Conservation (phyloP, 2,329 filamentous ascomycete genomes). For the Phoma sp. region DNA sequence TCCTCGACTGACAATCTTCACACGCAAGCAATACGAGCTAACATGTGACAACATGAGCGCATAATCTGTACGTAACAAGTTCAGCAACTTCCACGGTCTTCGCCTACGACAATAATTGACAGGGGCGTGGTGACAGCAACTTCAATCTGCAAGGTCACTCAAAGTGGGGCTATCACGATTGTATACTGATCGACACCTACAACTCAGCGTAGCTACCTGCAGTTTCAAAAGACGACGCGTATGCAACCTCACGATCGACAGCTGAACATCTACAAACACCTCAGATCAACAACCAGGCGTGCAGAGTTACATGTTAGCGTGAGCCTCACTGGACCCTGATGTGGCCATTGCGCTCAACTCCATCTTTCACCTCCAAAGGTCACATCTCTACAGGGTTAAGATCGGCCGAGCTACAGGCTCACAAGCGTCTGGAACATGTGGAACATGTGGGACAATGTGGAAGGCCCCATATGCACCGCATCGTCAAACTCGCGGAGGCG, state of each 20-base stretch:
- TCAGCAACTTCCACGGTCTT: not conserved
- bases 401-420: too few species aligned
- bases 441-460: conserved; percentile 12
- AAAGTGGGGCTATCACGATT: not conserved
- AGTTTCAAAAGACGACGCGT: conserved; percentile 10
- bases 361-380: not conserved
- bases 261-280: not conserved
- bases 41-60: not conserved
- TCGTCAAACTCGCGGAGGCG: conserved; percentile 4
- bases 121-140: not conserved
- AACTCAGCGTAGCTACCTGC: not conserved
- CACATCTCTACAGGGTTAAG: not conserved
- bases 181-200: conserved; percentile 4
- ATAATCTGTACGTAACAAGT: not conserved
- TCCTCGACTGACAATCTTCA: not conserved
- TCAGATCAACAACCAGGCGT: conserved; percentile 1
- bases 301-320: not conserved
- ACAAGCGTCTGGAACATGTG: too few species aligned
- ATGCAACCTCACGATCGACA: conserved; percentile 3
- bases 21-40: not conserved
- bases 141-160: not conserved
- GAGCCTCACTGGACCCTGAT: conserved; percentile 3
- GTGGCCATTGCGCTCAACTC: not conserved
- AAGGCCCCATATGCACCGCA: conserved; percentile 8
- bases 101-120: not conserved